Evolutionary conservation across 306 rosid genomes (phyloP), one percentile per base, ranked within the genome.

Genomic region (Quercus ilex): DNA sequence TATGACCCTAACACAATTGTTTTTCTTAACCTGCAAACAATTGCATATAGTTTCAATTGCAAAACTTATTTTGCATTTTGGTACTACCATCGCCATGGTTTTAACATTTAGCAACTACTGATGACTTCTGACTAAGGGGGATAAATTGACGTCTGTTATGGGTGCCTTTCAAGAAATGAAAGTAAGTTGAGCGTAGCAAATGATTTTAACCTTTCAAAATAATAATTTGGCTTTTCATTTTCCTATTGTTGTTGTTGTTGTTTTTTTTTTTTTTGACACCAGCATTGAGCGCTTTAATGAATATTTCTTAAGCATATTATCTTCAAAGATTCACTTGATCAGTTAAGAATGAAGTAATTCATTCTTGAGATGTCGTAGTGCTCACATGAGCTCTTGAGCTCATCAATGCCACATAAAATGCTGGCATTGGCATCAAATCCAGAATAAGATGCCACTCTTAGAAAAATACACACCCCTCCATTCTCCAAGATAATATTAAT

Each of bases 371-470:
- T 59, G 30, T 59, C 65, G 5, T 26, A 31, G 71, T 5, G 71
- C 71, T 65, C 71, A 31, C 49, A 64, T 64, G 8, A 15, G 14
- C 4, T 14, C n/a, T 31, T 65, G 71, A 17, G 71, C 71, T 65
- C 23, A 31, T 65, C 23, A 31, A 31, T 65, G 46, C 33, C 20
- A 12, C 77, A 55, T 52, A 69, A 83, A 58, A 55, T 57, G n/a
- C 23, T 20, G 55, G 60, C 79, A 74, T 71, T 57, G 46, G 46
- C 23, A 23, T 9, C 30, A 38, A 69, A 62, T 49, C 72, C 62
- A 72, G 89, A 85, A 85, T 86, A 75, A 65, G 92, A 90, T 90
- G 79, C 87, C 70, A 55, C 75, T 31, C 81, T 77, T 77, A 58
- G 11, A 74, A 62, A 58, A 65, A 9, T 69, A 69, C 59, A 28